Conservation (phyloP, 2,329 filamentous ascomycete genomes). For the Neoscytalidium dimidiatum region DNA sequence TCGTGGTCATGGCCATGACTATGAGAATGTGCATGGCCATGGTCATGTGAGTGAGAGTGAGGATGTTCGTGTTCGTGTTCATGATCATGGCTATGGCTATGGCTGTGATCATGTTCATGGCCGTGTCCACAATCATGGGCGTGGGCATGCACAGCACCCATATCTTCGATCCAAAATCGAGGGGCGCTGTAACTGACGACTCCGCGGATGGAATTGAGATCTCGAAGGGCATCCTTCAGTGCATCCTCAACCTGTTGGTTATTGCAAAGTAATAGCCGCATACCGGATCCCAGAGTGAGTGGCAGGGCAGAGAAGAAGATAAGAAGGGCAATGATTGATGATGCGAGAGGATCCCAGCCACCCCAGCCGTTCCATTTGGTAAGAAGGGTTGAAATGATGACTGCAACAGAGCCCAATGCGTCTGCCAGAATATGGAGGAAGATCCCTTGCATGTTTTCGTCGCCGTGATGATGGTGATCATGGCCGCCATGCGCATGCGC, state of each 20-base stretch:
- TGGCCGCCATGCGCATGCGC: slow-evolving; percentile 56
- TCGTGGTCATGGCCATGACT: slow-evolving; percentile 24
- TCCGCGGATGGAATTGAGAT: slow-evolving; percentile 77
- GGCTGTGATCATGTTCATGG: slow-evolving; percentile 32
- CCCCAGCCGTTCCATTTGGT: slow-evolving; percentile 89
- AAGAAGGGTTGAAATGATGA: slow-evolving; percentile 86
- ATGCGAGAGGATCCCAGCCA: slow-evolving; percentile 92
- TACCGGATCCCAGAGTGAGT: slow-evolving; percentile 81
- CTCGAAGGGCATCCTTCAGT: slow-evolving; percentile 81
- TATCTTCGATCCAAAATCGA: slow-evolving; percentile 89
- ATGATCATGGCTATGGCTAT: slow-evolving; percentile 37
- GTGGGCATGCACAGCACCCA: slow-evolving; percentile 42
- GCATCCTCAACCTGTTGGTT: slow-evolving; percentile 85
- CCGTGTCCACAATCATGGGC: slow-evolving; percentile 28
- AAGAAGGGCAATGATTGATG: slow-evolving; percentile 86
- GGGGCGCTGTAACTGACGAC: slow-evolving; percentile 85
- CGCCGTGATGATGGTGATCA: slow-evolving; percentile 62
- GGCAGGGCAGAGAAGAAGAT: slow-evolving; percentile 93
- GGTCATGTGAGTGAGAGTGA: slow-evolving; percentile 34
- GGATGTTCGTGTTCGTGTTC: slow-evolving; percentile 34
- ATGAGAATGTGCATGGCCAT: slow-evolving; percentile 35
- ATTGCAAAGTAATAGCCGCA: slow-evolving; percentile 79
- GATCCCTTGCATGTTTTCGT: slow-evolving; percentile 98
- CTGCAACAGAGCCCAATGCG: slow-evolving; percentile 89
- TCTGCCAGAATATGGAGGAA: slow-evolving; percentile 95